Percentiles rank a stretch among this genome's conserved stretches.
phyloP scores from a whole-genome alignment of 2,329 filamentous ascomycete species.

The Calcarisporium arbuscula region DNA sequence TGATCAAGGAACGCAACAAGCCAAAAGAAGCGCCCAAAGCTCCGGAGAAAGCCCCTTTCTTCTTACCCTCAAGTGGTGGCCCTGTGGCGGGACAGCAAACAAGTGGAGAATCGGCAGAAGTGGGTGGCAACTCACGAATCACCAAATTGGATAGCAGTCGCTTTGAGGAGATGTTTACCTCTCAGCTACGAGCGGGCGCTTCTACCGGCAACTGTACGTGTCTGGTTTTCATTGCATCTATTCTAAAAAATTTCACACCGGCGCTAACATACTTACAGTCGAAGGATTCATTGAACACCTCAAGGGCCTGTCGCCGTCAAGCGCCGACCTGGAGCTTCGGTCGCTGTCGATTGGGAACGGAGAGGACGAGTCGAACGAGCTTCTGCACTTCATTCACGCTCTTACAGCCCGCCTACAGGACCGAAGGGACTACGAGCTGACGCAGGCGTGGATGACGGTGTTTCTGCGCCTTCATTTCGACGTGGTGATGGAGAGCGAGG shows the following conservation, averaged over 20 bases:
- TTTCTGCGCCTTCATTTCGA: constrained; percentile 75
- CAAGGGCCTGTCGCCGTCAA: constrained; percentile 73
- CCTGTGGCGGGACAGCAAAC: constrained; percentile 31
- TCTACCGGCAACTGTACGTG: constrained; percentile 54
- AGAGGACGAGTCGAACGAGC: constrained; percentile 56
- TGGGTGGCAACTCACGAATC: constrained; percentile 56
- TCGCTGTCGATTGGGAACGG: constrained; percentile 54
- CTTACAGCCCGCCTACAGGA: constrained; percentile 63
- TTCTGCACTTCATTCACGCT: constrained; percentile 74
- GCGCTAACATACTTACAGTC: constrained; percentile 34
- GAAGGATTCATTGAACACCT: constrained; percentile 69
- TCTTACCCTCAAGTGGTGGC: constrained; percentile 64
- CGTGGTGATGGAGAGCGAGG: constrained; percentile 41
- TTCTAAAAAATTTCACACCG: constrained; percentile 7
- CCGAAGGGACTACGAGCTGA: constrained; percentile 82
- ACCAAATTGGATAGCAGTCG: constrained; percentile 56
- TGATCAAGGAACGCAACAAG: constrained; percentile 91
- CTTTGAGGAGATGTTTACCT: constrained; percentile 52
- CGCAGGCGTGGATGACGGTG: constrained; percentile 96
- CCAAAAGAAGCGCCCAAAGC: constrained; percentile 86
- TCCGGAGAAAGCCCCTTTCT: constrained; percentile 93
- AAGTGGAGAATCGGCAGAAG: constrained; percentile 25
- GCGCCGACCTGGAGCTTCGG: constrained; percentile 84
- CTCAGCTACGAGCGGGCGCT: constrained; percentile 48
- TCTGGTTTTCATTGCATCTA: neutral